Evolutionary conservation across 75 land plant species (phyloP), one percentile per base, ranked within the genome.

Genomic region (Sequoia sempervirens): DNA sequence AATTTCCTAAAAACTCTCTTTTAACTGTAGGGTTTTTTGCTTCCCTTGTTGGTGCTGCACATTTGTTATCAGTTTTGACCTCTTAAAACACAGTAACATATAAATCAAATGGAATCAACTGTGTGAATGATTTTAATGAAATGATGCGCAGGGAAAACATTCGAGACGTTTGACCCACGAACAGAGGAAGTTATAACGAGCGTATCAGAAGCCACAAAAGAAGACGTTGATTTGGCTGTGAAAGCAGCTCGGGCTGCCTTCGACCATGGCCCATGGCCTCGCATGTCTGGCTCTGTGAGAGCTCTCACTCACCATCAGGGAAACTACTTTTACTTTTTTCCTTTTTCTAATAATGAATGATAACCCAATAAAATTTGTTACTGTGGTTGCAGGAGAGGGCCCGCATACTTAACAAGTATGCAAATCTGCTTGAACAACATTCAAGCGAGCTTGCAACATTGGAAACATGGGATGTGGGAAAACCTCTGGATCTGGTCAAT

Each of bases 391-490:
- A 89, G 90, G 89, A 86, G 74, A 87, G 90, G 45, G 85, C 82
- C 23, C 46, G 41, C 17, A 84, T 89, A 26, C 56, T 83, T 20
- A 46, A 46, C 74, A 79, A 82, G 32, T 90, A 81, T 76, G 93
- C 93, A 14, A 90, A 90, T 54, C 69, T 90, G 69, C 58, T 92
- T 28, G 84, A 85, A 12, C 54, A 92, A 79, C 90, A 92, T 73
- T 72, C n/a, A 15, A 92, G 88, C 40, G 93, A 92, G 82, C 73
- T 92, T 7, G 88, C 89, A 30, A 82, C 88, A 14, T 80, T 92
- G 43, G 93, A 92, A 61, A 84, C 86, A 13, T 52, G 85, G 56
- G 93, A 92, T 23, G 32, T 32, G 30, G 96, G 96, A 43, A 95
- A 95, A 82, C 85, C 90, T 50, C 85, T 88, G 69, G 87, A 82